Evolutionary conservation across 805 yeast species (phyloP).

Genomic region (Candida nitratophila): DNA sequence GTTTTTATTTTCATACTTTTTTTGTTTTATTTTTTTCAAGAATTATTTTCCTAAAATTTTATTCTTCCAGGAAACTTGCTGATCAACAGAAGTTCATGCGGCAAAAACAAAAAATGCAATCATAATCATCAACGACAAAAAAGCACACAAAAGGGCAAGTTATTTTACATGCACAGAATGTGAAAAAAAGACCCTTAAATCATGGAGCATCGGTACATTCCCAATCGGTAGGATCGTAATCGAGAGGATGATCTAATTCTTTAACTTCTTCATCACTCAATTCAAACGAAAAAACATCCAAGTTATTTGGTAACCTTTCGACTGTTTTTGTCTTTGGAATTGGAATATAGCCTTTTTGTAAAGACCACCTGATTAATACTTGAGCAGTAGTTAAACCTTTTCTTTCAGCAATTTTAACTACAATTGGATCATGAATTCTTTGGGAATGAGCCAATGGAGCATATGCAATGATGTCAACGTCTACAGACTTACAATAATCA

Average conservation of each 20-base stretch:
- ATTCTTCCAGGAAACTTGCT: too few species aligned
- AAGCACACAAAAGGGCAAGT: too few species aligned
- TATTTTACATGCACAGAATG: too few species aligned
- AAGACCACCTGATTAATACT: slow-evolving; percentile 65
- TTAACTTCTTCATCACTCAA: slow-evolving; percentile 34
- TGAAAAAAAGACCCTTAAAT: too few species aligned
- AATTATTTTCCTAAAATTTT: too few species aligned
- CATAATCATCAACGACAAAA: too few species aligned
- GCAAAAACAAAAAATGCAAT: too few species aligned
- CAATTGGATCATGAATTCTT: slow-evolving; percentile 47
- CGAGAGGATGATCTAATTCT: slow-evolving; percentile 40
- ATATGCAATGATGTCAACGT: slow-evolving; percentile 64
- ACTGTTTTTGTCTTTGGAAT: slow-evolving; percentile 58
- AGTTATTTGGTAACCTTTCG: slow-evolving; percentile 45
- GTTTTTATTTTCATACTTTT: too few species aligned
- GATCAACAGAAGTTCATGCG: too few species aligned
- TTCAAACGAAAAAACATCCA: slow-evolving; percentile 46
- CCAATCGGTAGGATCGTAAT: slow-evolving; percentile 73
- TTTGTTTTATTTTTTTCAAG: too few species aligned
- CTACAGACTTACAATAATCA: slow-evolving; percentile 47
- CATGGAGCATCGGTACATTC: slow-evolving; percentile 25
- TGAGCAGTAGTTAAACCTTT: slow-evolving; percentile 50
- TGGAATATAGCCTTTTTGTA: slow-evolving; percentile 64
- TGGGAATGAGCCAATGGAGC: slow-evolving; percentile 67
- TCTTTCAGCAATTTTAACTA: slow-evolving; percentile 41